phyloP scores from a whole-genome alignment of 257 asterid species.

The Solanum arcanum region DNA sequence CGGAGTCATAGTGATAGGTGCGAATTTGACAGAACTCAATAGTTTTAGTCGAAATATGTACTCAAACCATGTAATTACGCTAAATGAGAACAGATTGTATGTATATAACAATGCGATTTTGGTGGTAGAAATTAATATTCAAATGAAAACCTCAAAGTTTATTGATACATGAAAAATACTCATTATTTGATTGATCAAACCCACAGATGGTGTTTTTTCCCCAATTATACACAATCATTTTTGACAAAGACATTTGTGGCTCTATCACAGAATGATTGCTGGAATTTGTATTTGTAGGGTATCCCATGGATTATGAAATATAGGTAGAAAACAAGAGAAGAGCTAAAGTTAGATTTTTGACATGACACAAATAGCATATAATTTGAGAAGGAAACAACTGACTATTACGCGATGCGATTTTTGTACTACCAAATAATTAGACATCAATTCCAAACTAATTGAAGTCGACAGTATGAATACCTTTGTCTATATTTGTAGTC shows the following conservation, averaged over 20 bases:
- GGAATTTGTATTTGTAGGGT: background rate
- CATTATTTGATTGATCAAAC: background rate
- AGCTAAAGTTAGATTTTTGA: background rate
- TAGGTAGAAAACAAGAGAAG: background rate
- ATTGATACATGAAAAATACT: background rate
- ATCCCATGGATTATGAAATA: background rate
- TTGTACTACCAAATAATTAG: background rate
- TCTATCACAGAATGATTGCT: background rate
- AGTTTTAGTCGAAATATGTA: background rate
- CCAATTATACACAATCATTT: background rate
- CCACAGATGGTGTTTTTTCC: background rate
- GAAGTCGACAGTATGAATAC: background rate
- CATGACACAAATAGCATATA: background rate
- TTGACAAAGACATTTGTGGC: background rate
- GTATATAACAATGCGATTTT: background rate
- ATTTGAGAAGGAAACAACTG: background rate
- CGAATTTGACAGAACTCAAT: background rate
- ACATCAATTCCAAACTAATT: background rate
- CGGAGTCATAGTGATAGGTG: background rate
- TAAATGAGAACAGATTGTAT: background rate
- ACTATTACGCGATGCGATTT: background rate
- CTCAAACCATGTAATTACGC: background rate
- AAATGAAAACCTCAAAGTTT: background rate
- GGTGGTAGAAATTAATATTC: background rate
- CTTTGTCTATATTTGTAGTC: background rate